Conservation (phyloP, 1,284 basidiomycete genomes). For the Cutaneotrichosporon mucoides region DNA sequence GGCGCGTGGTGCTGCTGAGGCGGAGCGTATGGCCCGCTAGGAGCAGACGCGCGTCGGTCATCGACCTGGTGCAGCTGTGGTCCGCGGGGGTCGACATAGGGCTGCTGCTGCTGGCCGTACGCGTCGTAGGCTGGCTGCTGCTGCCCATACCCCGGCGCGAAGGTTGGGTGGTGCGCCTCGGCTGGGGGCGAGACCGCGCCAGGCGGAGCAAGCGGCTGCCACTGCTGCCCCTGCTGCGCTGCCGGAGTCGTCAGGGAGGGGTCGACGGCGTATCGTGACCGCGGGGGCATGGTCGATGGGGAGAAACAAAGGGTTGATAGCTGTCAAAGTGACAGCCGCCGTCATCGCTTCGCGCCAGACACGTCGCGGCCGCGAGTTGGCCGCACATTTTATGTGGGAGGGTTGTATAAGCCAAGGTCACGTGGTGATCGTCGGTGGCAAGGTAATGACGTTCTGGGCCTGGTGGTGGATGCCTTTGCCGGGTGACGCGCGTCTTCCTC, state of each 20-base stretch:
- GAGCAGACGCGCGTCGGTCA: slow-evolving; percentile 22
- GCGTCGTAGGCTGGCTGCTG: slow-evolving; percentile 10
- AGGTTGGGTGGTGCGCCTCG: slow-evolving; percentile 5
- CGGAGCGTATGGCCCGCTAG: slow-evolving; percentile 32
- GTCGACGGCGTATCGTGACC: slow-evolving; percentile 47
- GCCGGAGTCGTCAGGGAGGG: slow-evolving; percentile 37
- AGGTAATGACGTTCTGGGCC: background rate
- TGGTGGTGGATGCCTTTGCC: background rate
- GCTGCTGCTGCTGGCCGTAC: slow-evolving; percentile 12
- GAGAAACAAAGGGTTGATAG: background rate
- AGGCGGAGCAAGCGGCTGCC: slow-evolving; percentile 26
- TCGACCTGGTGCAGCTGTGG: slow-evolving; percentile 33
- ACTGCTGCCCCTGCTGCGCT: slow-evolving; percentile 18
- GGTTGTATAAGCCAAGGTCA: background rate
- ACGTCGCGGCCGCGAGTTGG: slow-evolving; percentile 3
- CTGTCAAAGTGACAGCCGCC: background rate
- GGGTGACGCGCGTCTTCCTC: background rate
- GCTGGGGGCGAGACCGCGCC: background rate
- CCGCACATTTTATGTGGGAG: slow-evolving; percentile 2
- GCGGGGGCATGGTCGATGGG: slow-evolving; percentile 36
- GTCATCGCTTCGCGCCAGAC: background rate
- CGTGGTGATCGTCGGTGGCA: background rate
- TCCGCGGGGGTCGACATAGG: slow-evolving; percentile 12
- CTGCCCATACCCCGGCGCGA: slow-evolving; percentile 10
- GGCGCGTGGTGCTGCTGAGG: slow-evolving; percentile 13